Evolutionary conservation across 805 yeast genomes (phyloP).

Genomic region (Saccharomycopsis fodiens): DNA sequence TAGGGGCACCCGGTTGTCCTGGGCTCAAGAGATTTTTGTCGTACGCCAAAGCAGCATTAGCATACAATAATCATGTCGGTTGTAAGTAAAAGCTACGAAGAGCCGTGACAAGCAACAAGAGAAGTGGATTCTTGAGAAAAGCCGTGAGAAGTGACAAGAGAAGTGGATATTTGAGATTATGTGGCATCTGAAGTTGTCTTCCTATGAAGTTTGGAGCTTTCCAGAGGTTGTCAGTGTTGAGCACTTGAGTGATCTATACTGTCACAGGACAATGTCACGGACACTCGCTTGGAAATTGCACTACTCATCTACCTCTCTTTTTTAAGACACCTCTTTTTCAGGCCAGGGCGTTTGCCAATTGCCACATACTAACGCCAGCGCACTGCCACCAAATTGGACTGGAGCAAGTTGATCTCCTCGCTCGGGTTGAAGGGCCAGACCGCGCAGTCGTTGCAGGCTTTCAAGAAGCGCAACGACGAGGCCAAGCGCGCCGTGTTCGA

Average conservation of each 20-base stretch:
- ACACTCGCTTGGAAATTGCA: too few relatives aligned
- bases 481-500: constrained; percentile 78
- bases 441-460: constrained; percentile 77
- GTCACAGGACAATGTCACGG: too few relatives aligned
- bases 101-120: not conserved
- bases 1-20: not conserved
- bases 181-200: too few relatives aligned
- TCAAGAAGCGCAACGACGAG: constrained; percentile 98
- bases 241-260: too few relatives aligned
- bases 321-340: too few relatives aligned
- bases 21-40: not conserved
- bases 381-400: constrained; percentile 84
- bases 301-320: too few relatives aligned
- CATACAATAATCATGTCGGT: constrained; percentile 1
- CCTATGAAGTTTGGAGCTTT: too few relatives aligned
- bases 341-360: too few relatives aligned
- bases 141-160: too few relatives aligned
- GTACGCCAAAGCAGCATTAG: not conserved
- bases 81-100: not conserved
- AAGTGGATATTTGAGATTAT: too few relatives aligned
- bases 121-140: not conserved
- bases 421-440: constrained; percentile 92
- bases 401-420: constrained; percentile 84
- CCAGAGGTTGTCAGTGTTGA: too few relatives aligned
- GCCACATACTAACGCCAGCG: constrained; percentile 27